A percentile compares a stretch with the other conserved stretches of the same genome.
Conservation (phyloP, 371 early-diverging fungal genomes). For the Entomophthora muscae region DNA sequence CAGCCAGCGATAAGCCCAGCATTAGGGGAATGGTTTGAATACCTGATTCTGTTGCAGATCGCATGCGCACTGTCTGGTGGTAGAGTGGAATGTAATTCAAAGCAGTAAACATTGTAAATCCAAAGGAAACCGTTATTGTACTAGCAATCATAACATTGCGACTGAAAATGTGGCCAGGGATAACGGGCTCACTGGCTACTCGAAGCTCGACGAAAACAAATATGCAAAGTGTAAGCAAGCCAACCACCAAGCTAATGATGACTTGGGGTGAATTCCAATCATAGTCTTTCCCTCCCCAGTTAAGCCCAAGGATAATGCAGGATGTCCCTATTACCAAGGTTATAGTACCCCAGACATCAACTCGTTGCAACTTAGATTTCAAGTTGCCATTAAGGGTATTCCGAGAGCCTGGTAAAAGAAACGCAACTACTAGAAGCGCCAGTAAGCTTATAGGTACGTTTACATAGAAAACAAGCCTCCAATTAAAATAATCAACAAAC, state of each 20-base stretch:
- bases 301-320: slow-evolving; percentile 6
- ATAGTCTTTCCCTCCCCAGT: slow-evolving; percentile 30
- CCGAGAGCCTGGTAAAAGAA: slow-evolving; percentile 28
- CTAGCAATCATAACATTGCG: slow-evolving; percentile 22
- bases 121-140: slow-evolving; percentile 29
- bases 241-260: slow-evolving; percentile 37
- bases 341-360: not conserved
- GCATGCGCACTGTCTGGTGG: not conserved
- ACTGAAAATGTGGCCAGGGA: slow-evolving; percentile 26
- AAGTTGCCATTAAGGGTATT: slow-evolving; percentile 20
- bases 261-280: slow-evolving; percentile 29
- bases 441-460: slow-evolving; percentile 11
- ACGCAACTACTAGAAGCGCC: slow-evolving; percentile 18
- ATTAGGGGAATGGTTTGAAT: slow-evolving; percentile 26
- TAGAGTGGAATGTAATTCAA: not conserved
- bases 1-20: slow-evolving; percentile 21
- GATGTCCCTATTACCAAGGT: not conserved
- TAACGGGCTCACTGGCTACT: slow-evolving; percentile 32
- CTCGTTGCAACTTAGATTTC: slow-evolving; percentile 19
- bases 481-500: slow-evolving; percentile 5
- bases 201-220: slow-evolving; percentile 37
- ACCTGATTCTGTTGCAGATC: slow-evolving; percentile 15
- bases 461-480: slow-evolving; percentile 21
- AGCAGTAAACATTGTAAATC: slow-evolving; percentile 35
- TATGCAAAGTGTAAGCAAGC: slow-evolving; percentile 37